phyloP scores from a whole-genome alignment of 352 stramenopile genomes.

The Pythium guiyangense region DNA sequence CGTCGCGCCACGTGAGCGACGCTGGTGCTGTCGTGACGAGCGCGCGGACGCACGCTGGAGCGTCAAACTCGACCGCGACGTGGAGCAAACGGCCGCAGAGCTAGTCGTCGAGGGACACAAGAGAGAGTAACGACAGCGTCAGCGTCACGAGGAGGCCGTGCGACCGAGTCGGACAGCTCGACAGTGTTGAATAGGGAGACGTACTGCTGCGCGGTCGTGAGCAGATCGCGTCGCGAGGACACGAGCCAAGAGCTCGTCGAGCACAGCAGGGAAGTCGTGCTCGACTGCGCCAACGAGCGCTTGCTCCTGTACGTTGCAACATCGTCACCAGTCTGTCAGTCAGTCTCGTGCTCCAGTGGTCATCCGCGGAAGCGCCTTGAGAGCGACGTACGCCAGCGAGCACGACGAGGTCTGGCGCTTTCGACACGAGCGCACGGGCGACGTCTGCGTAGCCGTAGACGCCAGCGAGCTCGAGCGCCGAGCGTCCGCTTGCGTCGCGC shows the following conservation, averaged over 20 bases:
- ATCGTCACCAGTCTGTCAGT: not conserved
- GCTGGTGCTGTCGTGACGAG: not conserved
- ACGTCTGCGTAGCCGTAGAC: slow-evolving; percentile 40
- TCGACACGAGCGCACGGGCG: slow-evolving; percentile 20
- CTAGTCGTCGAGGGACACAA: not conserved
- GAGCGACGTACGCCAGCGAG: slow-evolving; percentile 5
- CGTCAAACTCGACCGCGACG: slow-evolving; percentile 6
- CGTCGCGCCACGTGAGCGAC: not conserved
- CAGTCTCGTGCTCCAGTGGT: too few species aligned
- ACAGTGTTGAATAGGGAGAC: not conserved
- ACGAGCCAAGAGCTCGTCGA: not conserved
- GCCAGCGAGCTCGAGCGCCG: slow-evolving; percentile 31
- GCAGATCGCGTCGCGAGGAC: not conserved
- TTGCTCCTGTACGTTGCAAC: not conserved
- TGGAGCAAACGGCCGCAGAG: not conserved
- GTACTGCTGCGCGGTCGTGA: not conserved
- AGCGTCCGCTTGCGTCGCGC: slow-evolving; percentile 22
- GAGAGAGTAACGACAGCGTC: not conserved
- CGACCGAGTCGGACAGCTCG: not conserved
- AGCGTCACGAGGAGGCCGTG: not conserved
- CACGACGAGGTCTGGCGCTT: slow-evolving; percentile 9
- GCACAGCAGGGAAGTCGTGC: not conserved
- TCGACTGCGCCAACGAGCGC: not conserved
- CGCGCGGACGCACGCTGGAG: not conserved
- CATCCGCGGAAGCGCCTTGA: too few species aligned